A percentile compares a stretch with the other conserved stretches of the same genome.
phyloP scores from a whole-genome alignment of 1,139 yeast species.

The Pichia sp. region DNA sequence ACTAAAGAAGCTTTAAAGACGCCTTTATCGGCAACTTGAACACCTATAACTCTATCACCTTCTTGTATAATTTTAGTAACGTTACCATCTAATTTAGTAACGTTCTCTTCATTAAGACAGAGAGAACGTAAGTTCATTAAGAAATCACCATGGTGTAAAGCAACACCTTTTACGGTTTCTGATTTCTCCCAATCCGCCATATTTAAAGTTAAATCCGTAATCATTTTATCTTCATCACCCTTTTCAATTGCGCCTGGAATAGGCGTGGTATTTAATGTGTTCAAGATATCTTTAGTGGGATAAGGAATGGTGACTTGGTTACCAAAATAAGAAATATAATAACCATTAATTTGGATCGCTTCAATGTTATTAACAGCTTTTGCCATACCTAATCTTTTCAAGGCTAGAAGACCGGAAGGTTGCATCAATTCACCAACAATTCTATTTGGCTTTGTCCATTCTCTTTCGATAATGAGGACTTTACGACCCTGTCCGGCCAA shows the following conservation, averaged over 20 bases:
- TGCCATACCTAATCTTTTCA: constrained; percentile 74
- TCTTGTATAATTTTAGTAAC: constrained; percentile 59
- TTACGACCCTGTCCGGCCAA: constrained; percentile 84
- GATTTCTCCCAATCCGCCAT: constrained; percentile 52
- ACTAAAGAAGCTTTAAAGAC: constrained; percentile 57
- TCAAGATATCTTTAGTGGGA: constrained; percentile 45
- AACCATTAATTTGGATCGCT: constrained; percentile 75
- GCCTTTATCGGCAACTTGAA: constrained; percentile 39
- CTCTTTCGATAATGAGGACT: constrained; percentile 75
- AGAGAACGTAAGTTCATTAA: constrained; percentile 68
- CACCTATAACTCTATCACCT: constrained; percentile 59
- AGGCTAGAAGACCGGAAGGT: constrained; percentile 87
- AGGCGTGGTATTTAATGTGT: constrained; percentile 44
- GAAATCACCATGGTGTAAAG: constrained; percentile 91
- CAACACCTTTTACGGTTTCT: constrained; percentile 63
- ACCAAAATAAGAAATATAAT: constrained; percentile 64
- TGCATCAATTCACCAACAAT: constrained; percentile 96
- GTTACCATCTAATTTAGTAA: constrained; percentile 75
- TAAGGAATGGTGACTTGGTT: constrained; percentile 58
- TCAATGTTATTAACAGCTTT: constrained; percentile 75
- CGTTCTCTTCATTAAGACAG: constrained; percentile 62
- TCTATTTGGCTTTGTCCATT: constrained; percentile 87
- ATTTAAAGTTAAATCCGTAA: constrained; percentile 44
- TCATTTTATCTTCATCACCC: constrained; percentile 50
- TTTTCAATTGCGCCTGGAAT: constrained; percentile 49